A percentile compares a stretch with the other conserved stretches of the same genome.
These are phyloP conservation scores for Cladorrhinum sp. DNA, from an alignment of 2,329 filamentous ascomycete genomes.

Conservation along the genomic window DNA sequence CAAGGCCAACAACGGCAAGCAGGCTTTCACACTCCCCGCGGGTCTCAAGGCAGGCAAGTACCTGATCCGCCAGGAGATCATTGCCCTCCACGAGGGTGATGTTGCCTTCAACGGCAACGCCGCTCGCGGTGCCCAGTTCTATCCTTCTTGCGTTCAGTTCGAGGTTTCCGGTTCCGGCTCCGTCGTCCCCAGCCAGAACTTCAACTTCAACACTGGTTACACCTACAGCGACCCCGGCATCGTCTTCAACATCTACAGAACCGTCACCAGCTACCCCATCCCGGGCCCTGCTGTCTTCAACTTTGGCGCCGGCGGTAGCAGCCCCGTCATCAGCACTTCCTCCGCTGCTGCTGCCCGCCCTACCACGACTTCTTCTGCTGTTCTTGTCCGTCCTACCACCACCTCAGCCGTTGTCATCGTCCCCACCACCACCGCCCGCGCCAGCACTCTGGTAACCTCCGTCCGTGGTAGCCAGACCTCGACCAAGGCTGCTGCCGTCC, in stretches of 20 bases:
- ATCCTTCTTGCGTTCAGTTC: constrained; percentile 37
- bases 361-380: neutral
- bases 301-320: neutral
- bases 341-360: neutral
- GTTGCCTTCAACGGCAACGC: constrained; percentile 23
- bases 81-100: constrained; percentile 35
- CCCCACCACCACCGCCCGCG: neutral
- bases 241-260: constrained; percentile 42
- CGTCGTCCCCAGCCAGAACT: constrained; percentile 29
- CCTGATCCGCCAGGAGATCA: constrained; percentile 36
- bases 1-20: constrained; percentile 26
- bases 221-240: constrained; percentile 35
- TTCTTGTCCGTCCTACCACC: neutral
- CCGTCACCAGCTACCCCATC: constrained; percentile 21
- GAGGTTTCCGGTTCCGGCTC: constrained; percentile 33
- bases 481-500: neutral
- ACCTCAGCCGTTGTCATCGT: neutral
- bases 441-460: neutral
- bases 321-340: neutral
- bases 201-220: constrained; percentile 34
- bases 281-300: constrained; percentile 21
- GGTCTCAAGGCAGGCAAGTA: constrained; percentile 29
- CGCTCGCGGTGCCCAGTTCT: constrained; percentile 36
- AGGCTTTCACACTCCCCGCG: constrained; percentile 31
- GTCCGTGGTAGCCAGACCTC: neutral